Conservation (phyloP, 2,329 filamentous ascomycete species). For the Diaporthe caulivora region DNA sequence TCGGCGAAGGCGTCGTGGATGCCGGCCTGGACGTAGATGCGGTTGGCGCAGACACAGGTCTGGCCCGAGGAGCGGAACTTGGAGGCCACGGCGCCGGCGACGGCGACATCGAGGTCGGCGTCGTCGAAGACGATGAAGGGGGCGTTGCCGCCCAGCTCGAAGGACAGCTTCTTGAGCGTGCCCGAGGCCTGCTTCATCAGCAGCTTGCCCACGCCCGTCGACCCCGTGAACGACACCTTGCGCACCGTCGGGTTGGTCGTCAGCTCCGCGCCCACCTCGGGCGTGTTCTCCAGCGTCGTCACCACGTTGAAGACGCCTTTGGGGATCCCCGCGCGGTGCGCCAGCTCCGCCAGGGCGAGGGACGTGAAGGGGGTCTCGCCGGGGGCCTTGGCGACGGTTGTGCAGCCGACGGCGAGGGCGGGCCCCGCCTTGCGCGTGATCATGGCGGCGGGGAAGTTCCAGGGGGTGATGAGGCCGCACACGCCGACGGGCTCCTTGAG, state of each 20-base stretch:
- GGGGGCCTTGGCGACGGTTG: slow-evolving; percentile 91
- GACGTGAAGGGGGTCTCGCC: slow-evolving; percentile 93
- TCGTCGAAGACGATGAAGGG: slow-evolving; percentile 97
- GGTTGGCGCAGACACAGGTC: slow-evolving; percentile 93
- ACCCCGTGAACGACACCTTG: slow-evolving; percentile 96
- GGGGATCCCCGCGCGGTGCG: slow-evolving; percentile 87
- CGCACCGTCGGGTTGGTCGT: slow-evolving; percentile 82
- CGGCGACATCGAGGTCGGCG: slow-evolving; percentile 87
- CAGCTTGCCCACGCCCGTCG: slow-evolving; percentile 73
- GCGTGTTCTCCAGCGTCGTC: slow-evolving; percentile 83
- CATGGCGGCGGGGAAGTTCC: slow-evolving; percentile 89
- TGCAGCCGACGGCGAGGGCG: slow-evolving; percentile 93
- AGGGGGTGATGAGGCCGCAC: slow-evolving; percentile 85
- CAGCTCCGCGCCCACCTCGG: slow-evolving; percentile 80
- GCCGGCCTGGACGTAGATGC: slow-evolving; percentile 82
- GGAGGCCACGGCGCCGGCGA: slow-evolving; percentile 83
- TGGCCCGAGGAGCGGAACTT: slow-evolving; percentile 97
- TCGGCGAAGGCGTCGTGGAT: slow-evolving; percentile 82
- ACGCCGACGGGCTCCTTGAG: slow-evolving; percentile 88
- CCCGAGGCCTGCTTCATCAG: slow-evolving; percentile 91
- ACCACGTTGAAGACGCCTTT: slow-evolving; percentile 92
- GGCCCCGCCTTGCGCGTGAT: slow-evolving; percentile 78
- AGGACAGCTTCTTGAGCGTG: slow-evolving; percentile 83
- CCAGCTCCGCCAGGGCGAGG: slow-evolving; percentile 88
- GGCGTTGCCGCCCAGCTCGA: slow-evolving; percentile 91